phyloP scores from a whole-genome alignment of 257 asterid genomes.

The Fraxinus excelsior region DNA sequence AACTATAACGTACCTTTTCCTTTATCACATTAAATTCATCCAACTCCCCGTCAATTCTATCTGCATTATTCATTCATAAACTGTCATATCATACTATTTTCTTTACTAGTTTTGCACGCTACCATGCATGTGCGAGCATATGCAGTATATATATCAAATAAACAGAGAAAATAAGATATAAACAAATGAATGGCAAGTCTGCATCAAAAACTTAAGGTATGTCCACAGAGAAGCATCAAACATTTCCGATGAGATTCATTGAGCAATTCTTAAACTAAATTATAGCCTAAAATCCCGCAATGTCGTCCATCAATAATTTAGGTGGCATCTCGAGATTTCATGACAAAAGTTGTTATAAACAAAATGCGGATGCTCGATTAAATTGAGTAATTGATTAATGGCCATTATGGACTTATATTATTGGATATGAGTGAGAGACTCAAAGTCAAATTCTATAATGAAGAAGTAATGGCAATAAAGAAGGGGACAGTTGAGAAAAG shows the following conservation, averaged over 20 bases:
- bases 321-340: no score
- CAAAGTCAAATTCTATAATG: not conserved
- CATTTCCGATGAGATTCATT: not conserved
- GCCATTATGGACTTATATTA: not conserved
- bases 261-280: no score
- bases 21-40: not conserved
- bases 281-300: not conserved
- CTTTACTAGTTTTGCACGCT: not conserved
- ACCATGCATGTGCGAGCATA: not conserved
- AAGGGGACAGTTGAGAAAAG: conserved; percentile 30
- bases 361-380: not conserved
- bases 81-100: no score
- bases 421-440: not conserved
- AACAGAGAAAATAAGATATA: no score
- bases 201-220: no score
- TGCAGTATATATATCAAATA: no score
- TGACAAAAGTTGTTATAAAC: no score
- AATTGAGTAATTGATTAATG: not conserved
- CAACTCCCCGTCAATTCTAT: not conserved
- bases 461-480: not conserved
- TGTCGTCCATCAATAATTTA: not conserved
- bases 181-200: no score
- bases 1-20: no score
- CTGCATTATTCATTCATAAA: not conserved
- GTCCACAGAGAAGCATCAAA: no score